Base-by-base conservation (phyloP, 2,329 filamentous ascomycete species). In the Lecanicillium sp. region DNA sequence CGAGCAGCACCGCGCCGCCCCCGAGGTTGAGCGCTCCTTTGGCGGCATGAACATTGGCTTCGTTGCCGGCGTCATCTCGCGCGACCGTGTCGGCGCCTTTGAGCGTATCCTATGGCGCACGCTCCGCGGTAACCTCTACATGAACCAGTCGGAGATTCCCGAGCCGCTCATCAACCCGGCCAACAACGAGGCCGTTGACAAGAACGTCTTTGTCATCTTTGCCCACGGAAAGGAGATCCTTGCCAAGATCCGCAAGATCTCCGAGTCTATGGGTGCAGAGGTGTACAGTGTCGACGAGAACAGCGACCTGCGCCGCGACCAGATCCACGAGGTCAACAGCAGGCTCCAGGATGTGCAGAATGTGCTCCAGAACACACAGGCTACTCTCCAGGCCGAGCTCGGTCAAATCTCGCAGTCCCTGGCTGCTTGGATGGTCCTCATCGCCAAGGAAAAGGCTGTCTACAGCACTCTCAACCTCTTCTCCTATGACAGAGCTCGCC, bases 151-250 rank as follows among this genome's bases (percentile, higher is more conserved):
- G 33, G 93, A 98, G 75, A 98, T 98, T 53, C 84, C 90, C 7
- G 91, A 98, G 66, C 83, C 88, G 30, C 85, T 98, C 58, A 77
- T 95, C 64, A 88, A 98, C 66, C 91, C 93, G 14, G 79, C 86
- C 63, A 95, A 82, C 71, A 96, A 97, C 65, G 91, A 97, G 70
- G 77, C 87, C 55, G 78, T 94, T 58, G 83, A 86, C 74, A 98
- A 98, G 82, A 98, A 96, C 59, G 93, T 98, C 48, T 98, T 98
- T 62, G 91, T 98, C 62, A 98, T 98, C 67, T 98, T 98, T 60
- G 93, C 93, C 11, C 93, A 98, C 62, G 93, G 93, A 63, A 95
- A 95, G 70, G 91, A 97, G 69, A 95, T 98, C 58, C 83, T 98
- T 60, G 87, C 90, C 62, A 98, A 98, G 81, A 97, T 98, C 64